Evolutionary conservation across 805 yeast genomes (phyloP).

Genomic region (Phaffomyces antillensis): DNA sequence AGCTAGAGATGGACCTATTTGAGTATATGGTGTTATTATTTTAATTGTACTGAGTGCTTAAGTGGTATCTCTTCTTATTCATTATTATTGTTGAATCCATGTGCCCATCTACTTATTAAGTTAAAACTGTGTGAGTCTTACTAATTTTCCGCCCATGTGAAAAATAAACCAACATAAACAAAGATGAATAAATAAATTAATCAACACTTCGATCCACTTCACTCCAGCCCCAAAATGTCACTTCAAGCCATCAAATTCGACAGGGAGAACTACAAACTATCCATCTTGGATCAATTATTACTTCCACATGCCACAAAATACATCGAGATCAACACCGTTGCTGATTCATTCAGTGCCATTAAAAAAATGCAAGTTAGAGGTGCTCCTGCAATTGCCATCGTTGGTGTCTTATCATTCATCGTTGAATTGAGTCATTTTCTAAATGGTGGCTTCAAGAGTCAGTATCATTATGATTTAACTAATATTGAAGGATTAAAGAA

Average conservation of each 20-base stretch:
- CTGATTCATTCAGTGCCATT: constrained; percentile 79
- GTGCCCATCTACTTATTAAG: too few species aligned
- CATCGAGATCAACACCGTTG: constrained; percentile 51
- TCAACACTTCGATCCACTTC: too few species aligned
- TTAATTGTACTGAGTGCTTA: too few species aligned
- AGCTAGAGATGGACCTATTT: too few species aligned
- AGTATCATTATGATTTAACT: constrained; percentile 26
- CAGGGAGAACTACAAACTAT: constrained; percentile 36
- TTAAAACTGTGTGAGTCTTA: too few species aligned
- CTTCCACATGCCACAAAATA: constrained; percentile 77
- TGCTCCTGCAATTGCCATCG: constrained; percentile 97
- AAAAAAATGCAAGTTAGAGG: constrained; percentile 92
- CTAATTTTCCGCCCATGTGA: too few species aligned
- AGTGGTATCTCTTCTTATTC: too few species aligned
- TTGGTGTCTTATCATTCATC: constrained; percentile 77
- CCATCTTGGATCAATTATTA: constrained; percentile 71
- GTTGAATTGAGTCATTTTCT: constrained; percentile 48
- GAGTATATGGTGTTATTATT: too few species aligned
- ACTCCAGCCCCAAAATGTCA: constrained; percentile 22
- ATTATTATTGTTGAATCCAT: too few species aligned
- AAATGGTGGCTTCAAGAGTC: constrained; percentile 21
- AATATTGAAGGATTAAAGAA: constrained; percentile 29
- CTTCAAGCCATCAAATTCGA: constrained; percentile 67
- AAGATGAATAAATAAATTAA: too few species aligned
- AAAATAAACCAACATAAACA: too few species aligned